Evolutionary conservation across 2,329 filamentous ascomycete species (phyloP), one percentile per base, ranked within the genome.

Genomic region (Ophiosphaerella narmari): DNA sequence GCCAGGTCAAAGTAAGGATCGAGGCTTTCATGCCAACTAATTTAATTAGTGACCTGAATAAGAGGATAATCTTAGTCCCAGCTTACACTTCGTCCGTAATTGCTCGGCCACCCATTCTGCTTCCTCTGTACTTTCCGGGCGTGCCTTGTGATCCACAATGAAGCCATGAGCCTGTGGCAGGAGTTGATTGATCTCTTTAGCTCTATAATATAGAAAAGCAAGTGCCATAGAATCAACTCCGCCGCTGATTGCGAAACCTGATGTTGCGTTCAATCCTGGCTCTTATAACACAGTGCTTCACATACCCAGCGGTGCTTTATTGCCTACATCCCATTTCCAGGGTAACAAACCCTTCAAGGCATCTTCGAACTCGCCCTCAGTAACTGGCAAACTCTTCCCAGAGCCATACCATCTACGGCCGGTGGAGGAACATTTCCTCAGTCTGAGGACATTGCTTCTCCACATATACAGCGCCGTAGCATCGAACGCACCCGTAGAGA

Each of bases 171-270:
- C 75, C 12, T 68, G 24, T 18, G 63, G 58, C 39, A 48, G 61
- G 40, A 9, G 21, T 4, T 11, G 7, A n/a, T 57, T 34, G 2
- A 33, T 38, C 58, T 33, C 45, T 38, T 44, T 46, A 40, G 53
- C 59, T 39, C 62, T 59, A 39, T 77, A 73, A 68, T 89, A 90
- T 32, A 97, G 81, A 52, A 80, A 86, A 47, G 91, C 91, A 52
- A 99, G 79, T 24, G 93, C 93, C 92, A 97, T 99, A n/a, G 93
- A 97, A 73, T 99, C 94, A 34, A 94, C 89, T 7, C 94, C 94
- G 21, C 94, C 94, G 67, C 92, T 97, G 54, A 97, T 79, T 13
- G 92, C 94, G 51, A 97, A 77, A 46, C 82, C 77, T 76, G 39
- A 32, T 13, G 2, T 6, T 12, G 32, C 5, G 23, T 24, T 60